Base-by-base conservation (phyloP, 495 filamentous ascomycete genomes). In the Trichoderma erinaceum region DNA sequence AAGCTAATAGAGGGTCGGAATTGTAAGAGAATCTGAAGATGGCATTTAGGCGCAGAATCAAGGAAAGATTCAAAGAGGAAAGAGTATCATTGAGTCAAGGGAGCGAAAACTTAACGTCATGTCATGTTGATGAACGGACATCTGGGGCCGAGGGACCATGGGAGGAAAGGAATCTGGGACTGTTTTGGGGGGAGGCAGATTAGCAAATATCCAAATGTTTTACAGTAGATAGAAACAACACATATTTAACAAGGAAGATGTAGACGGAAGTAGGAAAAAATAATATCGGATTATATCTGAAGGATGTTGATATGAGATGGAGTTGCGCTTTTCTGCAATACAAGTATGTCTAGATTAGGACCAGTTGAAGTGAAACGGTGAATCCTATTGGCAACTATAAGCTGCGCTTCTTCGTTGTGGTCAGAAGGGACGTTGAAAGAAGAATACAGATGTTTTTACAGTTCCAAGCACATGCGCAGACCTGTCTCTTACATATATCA, bases 141-240 rank as follows among this genome's bases (percentile, higher is more conserved):
- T 18, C 8, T 52, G 48, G 48, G 25, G 48, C 43, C 12, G 43
- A 18, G 43, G 48, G 4, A 52, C 21, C 21, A 21, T 18, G 43
- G 48, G 48, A 25, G 48, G 48, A 10, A 23, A 21, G 21, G 21
- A 23, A 52, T 23, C 10, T 25, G 48, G 48, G 48, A 38, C 2
- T 52, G 48, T 23, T 52, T 5, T 52, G 25, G 1, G 48, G 48
- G 48, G 21, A 23, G 48, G 48, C 48, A 21, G 48, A 52, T 18
- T 52, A 52, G 48, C 48, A 52, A 52, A 52, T 52, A 52, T 52
- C 48, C 48, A 23, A 52, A 52, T 52, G 21, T 38, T 38, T 23
- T 52, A 52, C 48, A 21, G 48, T 52, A 52, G 48, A 52, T 52
- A 52, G 48, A 52, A 18, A 52, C 48, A 21, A 25, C 48, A 52